Evolutionary conservation across 2,329 filamentous ascomycete species (phyloP).

Genomic region (Monosporascus sp.): DNA sequence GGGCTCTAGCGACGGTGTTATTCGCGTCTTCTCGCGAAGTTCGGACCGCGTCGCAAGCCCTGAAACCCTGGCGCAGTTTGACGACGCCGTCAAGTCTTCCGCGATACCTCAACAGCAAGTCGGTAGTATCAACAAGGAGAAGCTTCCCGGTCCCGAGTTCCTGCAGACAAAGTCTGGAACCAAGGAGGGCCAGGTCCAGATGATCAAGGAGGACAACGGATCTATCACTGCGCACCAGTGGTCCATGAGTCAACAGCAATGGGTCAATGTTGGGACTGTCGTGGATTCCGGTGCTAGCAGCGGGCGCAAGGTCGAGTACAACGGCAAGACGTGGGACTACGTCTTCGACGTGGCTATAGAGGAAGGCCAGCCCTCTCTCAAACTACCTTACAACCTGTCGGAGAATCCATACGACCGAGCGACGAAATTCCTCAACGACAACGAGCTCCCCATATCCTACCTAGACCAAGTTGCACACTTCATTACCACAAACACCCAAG

Average conservation of each 20-base stretch:
- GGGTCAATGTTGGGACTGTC: constrained; percentile 89
- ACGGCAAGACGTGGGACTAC: constrained; percentile 88
- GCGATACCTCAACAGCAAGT: constrained; percentile 84
- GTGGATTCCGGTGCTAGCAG: constrained; percentile 83
- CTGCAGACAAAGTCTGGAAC: constrained; percentile 75
- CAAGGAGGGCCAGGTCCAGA: constrained; percentile 94
- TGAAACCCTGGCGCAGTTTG: constrained; percentile 66
- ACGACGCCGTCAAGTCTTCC: constrained; percentile 74
- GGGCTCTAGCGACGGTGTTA: constrained; percentile 81
- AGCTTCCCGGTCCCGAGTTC: constrained; percentile 84
- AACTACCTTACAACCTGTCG: constrained; percentile 88
- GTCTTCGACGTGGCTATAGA: constrained; percentile 97
- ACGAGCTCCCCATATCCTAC: constrained; percentile 81
- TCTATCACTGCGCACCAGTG: constrained; percentile 83
- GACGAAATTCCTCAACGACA: constrained; percentile 82
- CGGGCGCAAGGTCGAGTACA: constrained; percentile 68
- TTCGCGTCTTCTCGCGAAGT: constrained; percentile 76
- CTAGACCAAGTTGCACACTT: constrained; percentile 91
- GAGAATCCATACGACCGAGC: constrained; percentile 91
- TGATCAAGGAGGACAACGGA: constrained; percentile 78
- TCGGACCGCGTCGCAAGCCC: constrained; percentile 63
- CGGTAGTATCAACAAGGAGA: constrained; percentile 82
- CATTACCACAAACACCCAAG: constrained; percentile 84
- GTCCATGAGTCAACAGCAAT: constrained; percentile 67
- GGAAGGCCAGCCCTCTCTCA: constrained; percentile 85